phyloP scores from a whole-genome alignment of 495 filamentous ascomycete species.

The Penicillium flavigenum region DNA sequence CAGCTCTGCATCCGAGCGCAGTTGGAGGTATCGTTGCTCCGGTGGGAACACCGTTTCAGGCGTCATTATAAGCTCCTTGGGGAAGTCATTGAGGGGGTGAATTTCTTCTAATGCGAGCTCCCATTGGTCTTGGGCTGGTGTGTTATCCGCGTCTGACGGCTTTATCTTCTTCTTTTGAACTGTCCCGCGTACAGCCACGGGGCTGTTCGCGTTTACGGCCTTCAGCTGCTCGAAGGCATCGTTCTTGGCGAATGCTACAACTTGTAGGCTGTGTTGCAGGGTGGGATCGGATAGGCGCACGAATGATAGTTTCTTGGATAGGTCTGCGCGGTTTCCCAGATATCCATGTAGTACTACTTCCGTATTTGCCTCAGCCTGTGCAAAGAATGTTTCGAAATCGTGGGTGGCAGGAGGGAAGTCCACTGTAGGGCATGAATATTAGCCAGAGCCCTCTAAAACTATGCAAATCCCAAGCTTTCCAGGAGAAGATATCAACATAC shows the following conservation, averaged over 20 bases:
- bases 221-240: conserved; percentile 48
- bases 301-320: conserved; percentile 67
- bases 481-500: conserved; percentile 32
- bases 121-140: conserved; percentile 38
- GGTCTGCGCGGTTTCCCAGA: conserved; percentile 59
- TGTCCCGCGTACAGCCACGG: conserved; percentile 52
- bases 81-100: conserved; percentile 69
- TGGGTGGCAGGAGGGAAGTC: conserved; percentile 52
- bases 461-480: no score
- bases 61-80: conserved; percentile 71
- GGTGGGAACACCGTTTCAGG: conserved; percentile 68
- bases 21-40: conserved; percentile 77
- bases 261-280: conserved; percentile 49
- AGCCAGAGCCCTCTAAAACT: conserved; percentile 5
- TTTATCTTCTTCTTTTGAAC: conserved; percentile 47
- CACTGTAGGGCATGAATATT: conserved; percentile 38
- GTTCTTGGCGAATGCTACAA: conserved; percentile 50
- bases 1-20: conserved; percentile 66
- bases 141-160: conserved; percentile 23
- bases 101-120: conserved; percentile 67
- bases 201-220: conserved; percentile 47
- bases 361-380: conserved; percentile 40
- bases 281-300: conserved; percentile 57
- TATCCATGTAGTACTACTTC: conserved; percentile 71
- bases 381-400: conserved; percentile 46